phyloP scores from a whole-genome alignment of 306 rosid species.

The Leucaena leucocephala region DNA sequence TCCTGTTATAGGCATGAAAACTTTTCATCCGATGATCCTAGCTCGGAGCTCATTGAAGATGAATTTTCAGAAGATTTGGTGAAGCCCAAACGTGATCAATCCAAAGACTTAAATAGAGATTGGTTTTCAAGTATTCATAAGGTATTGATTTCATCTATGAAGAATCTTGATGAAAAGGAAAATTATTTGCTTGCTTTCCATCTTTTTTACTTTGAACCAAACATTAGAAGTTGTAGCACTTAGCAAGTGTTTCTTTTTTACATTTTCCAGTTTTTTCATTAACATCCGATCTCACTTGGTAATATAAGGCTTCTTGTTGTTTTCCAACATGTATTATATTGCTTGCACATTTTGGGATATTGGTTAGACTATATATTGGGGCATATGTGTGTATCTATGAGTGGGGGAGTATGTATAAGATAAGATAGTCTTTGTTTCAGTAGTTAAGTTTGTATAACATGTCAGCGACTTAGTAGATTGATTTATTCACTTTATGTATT shows the following conservation, averaged over 20 bases:
- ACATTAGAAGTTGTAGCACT: slow-evolving; percentile 14
- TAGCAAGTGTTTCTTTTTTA: background rate
- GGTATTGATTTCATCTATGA: slow-evolving; percentile 43
- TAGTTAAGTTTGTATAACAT: background rate
- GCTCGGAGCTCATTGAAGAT: slow-evolving; percentile 39
- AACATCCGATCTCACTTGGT: background rate
- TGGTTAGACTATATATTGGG: background rate
- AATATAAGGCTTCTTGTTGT: background rate
- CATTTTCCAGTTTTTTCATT: background rate
- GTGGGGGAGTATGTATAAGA: background rate
- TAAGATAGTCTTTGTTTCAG: background rate
- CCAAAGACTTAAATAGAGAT: slow-evolving; percentile 37
- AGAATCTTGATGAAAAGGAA: slow-evolving; percentile 9
- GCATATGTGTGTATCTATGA: too few relatives aligned
- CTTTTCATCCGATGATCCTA: slow-evolving; percentile 35
- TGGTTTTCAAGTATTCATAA: slow-evolving; percentile 40
- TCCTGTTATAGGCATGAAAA: slow-evolving; percentile 46
- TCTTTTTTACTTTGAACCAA: slow-evolving; percentile 17
- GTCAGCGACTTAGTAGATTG: background rate
- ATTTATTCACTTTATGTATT: background rate
- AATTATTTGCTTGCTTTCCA: slow-evolving; percentile 14
- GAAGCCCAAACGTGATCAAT: slow-evolving; percentile 26
- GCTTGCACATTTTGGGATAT: background rate
- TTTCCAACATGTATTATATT: background rate
- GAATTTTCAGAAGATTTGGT: slow-evolving; percentile 42